A percentile compares a stretch with the other conserved stretches of the same genome.
Conservation (phyloP, 2,329 filamentous ascomycete species). For the Colletotrichum trifolii region DNA sequence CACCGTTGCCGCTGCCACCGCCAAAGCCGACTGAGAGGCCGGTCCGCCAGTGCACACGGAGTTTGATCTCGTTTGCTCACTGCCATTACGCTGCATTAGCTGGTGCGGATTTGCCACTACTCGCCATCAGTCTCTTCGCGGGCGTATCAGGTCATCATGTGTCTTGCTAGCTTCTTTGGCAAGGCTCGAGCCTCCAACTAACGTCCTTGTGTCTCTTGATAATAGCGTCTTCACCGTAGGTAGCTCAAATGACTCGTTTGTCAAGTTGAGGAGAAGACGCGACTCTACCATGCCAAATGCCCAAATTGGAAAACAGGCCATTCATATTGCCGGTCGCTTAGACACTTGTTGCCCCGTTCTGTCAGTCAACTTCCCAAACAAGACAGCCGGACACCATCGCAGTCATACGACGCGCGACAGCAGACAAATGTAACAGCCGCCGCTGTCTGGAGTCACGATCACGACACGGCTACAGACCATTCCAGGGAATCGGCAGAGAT, state of each 20-base stretch:
- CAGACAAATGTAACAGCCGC: slow-evolving; percentile 26
- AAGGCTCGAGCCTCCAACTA: slow-evolving; percentile 15
- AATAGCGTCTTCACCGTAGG: neutral
- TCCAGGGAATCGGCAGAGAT: slow-evolving; percentile 22
- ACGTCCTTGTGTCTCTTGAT: neutral
- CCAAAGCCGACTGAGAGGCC: neutral
- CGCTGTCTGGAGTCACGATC: slow-evolving; percentile 12
- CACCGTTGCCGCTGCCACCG: neutral
- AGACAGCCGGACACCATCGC: slow-evolving; percentile 27
- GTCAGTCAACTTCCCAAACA: slow-evolving; percentile 19
- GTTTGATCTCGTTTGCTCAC: neutral
- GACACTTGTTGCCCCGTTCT: slow-evolving; percentile 22
- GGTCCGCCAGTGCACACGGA: neutral
- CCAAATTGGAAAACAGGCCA: slow-evolving; percentile 14
- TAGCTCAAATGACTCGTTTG: slow-evolving; percentile 4
- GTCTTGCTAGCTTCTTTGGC: slow-evolving; percentile 1
- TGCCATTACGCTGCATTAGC: slow-evolving; percentile 1
- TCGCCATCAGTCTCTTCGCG: slow-evolving; percentile 5
- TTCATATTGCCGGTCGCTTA: slow-evolving; percentile 7
- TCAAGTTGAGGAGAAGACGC: neutral
- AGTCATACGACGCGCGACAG: slow-evolving; percentile 10
- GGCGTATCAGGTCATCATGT: slow-evolving; percentile 22
- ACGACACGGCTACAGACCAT: slow-evolving; percentile 3
- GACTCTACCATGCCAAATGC: neutral
- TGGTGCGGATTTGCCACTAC: neutral